Percentiles rank a stretch among this genome's conserved stretches.
These are phyloP conservation scores for Salix dunnii DNA, from an alignment of 345 rosid genomes.

Conservation along the genomic window DNA sequence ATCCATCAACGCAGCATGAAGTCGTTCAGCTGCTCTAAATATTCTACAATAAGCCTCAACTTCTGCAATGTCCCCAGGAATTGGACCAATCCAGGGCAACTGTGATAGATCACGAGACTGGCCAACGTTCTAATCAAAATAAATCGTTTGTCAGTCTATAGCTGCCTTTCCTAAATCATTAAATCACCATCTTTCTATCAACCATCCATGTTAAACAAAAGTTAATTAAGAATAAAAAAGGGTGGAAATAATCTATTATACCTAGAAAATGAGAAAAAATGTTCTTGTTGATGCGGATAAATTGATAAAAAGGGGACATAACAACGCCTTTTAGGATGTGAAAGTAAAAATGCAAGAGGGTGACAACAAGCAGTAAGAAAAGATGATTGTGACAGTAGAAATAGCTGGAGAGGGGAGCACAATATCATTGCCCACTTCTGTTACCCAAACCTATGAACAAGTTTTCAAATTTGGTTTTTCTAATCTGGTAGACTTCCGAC, in stretches of 20 bases:
- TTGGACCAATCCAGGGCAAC: slow-evolving; percentile 84
- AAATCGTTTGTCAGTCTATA: slow-evolving; percentile 24
- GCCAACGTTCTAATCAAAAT: slow-evolving; percentile 33
- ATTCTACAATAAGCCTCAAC: slow-evolving; percentile 95
- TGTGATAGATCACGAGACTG: slow-evolving; percentile 62
- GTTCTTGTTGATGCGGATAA: neutral
- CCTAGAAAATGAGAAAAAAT: neutral
- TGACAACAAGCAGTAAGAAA: neutral
- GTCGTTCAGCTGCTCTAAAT: slow-evolving; percentile 77
- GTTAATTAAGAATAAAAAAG: neutral
- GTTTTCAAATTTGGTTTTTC: neutral
- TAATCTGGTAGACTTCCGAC: neutral
- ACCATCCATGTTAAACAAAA: neutral
- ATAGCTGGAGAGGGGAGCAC: neutral
- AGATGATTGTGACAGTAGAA: neutral
- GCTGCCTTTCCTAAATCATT: neutral
- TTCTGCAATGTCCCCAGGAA: slow-evolving; percentile 97
- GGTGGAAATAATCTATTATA: neutral
- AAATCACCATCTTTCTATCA: neutral
- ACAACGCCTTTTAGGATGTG: neutral
- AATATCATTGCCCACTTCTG: neutral
- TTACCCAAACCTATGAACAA: neutral
- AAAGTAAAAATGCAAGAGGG: neutral
- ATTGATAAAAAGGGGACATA: neutral
- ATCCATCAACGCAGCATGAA: slow-evolving; percentile 86